Evolutionary conservation across 441 rosid genomes (phyloP).

Genomic region (Hura crepitans): DNA sequence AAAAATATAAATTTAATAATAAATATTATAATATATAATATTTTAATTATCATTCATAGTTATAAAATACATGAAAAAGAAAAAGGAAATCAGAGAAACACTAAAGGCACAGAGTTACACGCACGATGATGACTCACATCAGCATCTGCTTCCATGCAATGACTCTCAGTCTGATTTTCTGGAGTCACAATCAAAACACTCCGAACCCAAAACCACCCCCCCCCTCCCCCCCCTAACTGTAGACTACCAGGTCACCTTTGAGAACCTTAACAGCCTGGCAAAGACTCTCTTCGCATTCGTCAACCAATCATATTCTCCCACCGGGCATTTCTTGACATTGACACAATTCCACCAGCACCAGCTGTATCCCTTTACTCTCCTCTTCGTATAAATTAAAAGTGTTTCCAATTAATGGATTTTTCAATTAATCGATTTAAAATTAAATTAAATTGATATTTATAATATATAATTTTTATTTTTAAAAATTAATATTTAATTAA

Average conservation of each 20-base stretch:
- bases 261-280: slow-evolving; percentile 55
- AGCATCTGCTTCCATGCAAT: slow-evolving; percentile 1
- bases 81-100: neutral
- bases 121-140: slow-evolving; percentile 1
- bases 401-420: too few relatives aligned
- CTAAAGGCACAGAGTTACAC: neutral
- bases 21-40: too few relatives aligned
- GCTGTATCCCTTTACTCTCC: slow-evolving; percentile 32
- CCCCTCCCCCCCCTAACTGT: neutral
- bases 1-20: too few relatives aligned
- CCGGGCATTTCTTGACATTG: slow-evolving; percentile 30
- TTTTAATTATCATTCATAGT: neutral
- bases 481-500: too few relatives aligned
- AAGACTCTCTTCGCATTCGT: slow-evolving; percentile 11
- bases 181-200: neutral
- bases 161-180: neutral
- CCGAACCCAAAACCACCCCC: neutral
- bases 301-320: slow-evolving; percentile 33
- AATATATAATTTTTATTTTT: too few relatives aligned
- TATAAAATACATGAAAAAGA: too few relatives aligned
- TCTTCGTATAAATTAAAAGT: too few relatives aligned
- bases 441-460: too few relatives aligned
- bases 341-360: slow-evolving; percentile 35
- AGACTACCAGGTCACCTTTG: slow-evolving; percentile 40
- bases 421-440: too few relatives aligned